Evolutionary conservation across 148 eudicot species (phyloP).

Genomic region (Rhododendron molle): DNA sequence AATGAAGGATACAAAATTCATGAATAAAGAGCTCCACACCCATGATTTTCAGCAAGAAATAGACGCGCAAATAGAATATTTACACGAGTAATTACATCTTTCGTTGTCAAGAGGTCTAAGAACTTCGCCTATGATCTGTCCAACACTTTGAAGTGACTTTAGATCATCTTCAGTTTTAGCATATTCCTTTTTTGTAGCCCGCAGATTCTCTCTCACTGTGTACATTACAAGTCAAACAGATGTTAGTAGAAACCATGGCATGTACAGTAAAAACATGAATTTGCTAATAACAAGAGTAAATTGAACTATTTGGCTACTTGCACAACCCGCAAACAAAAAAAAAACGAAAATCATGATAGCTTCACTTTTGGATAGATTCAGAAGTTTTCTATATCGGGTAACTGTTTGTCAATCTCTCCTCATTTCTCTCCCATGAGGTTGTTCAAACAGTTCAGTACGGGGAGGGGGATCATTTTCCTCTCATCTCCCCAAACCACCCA

Average conservation of each 20-base stretch:
- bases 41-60: background rate
- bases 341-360: background rate
- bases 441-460: too few species aligned
- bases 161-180: constrained; percentile 94
- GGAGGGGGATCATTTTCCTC: background rate
- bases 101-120: constrained; percentile 96
- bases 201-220: constrained; percentile 70
- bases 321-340: background rate
- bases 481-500: background rate
- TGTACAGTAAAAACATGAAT: background rate
- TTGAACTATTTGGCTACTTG: background rate
- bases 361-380: background rate
- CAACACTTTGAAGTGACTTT: constrained; percentile 98
- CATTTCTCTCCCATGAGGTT: background rate
- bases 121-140: constrained; percentile 99
- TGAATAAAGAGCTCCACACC: background rate
- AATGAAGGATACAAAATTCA: background rate
- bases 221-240: constrained; percentile 6
- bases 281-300: background rate
- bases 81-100: constrained; percentile 45
- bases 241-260: background rate
- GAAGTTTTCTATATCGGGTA: background rate
- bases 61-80: background rate
- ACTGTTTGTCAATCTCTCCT: background rate
- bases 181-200: constrained; percentile 78